Base-by-base conservation (phyloP, 352 stramenopile species). In the Thraustochytrium striatum region DNA sequence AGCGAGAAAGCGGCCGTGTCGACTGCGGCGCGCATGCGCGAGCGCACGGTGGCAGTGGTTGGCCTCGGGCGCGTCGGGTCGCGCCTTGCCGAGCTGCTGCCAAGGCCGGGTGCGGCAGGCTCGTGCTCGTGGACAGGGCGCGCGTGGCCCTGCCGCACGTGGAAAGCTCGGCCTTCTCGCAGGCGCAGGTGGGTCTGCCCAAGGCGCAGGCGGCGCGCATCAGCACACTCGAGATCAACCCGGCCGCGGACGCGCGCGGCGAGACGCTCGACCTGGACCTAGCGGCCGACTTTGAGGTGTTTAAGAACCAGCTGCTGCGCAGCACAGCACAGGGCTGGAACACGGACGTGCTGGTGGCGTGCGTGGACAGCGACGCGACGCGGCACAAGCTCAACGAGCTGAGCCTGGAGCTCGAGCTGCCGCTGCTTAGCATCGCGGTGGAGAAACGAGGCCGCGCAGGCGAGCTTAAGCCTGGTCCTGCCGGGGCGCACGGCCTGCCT, bases 181-280 rank as follows among this genome's bases (percentile, higher is more conserved):
- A 30, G 52, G 65, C 58, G 5, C 65, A 75, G 9, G 25, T 75
- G 5, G 65, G 65, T 32, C 35, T 75, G 39, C 44, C 44, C 43
- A 75, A 75, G 30, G 68, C 65, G 28, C 65, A 75, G 39, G 65
- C 65, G 8, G 25, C 32, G 41, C 36, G 59, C 25, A n/a, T 70
- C 19, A 3, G 16, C 9, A 3, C 53, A n/a, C 59, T 44, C 19
- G 59, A 21, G 25, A 33, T 70, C 16, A 52, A 50, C 1, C 30
- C 59, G 35, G 21, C 9, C 25, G 25, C 53, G 7, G n/a, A 52
- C 9, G 19, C 53, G 13, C 38, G 1, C 3, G 50, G 35, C 2
- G 59, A 70, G 3, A n/a, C 32, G 0, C 9, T 55, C 7, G 35
- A 70, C 30, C 25, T 70, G n/a, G 5, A 41, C 2, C 25, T n/a